Conservation (phyloP, 495 filamentous ascomycete species). For the Penicillium samsonianum region DNA sequence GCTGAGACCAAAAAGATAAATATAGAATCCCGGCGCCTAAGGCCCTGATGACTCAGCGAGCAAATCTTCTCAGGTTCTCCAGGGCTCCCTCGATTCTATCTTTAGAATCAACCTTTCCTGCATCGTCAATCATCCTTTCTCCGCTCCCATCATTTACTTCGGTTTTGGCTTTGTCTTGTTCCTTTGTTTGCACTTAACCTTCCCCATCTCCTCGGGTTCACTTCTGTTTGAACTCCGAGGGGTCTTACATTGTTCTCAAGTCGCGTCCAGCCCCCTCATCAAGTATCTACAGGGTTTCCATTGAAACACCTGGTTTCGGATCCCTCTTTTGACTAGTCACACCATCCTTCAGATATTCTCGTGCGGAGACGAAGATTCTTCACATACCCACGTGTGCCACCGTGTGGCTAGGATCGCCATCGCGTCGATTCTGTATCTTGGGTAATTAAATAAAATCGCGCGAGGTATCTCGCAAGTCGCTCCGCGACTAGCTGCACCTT, state of each 20-base stretch:
- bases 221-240: conserved; percentile 8
- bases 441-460: conserved; percentile 7
- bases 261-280: conserved; percentile 8
- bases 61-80: conserved; percentile 4
- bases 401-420: conserved; percentile 5
- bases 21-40: conserved; percentile 19
- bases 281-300: conserved; percentile 5
- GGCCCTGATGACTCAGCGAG: conserved; percentile 6
- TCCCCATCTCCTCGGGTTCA: conserved; percentile 14
- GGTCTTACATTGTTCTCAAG: conserved; percentile 6
- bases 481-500: background rate
- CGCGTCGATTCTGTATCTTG: conserved; percentile 9
- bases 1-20: background rate
- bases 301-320: conserved; percentile 3
- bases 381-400: background rate
- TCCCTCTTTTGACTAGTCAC: conserved; percentile 8
- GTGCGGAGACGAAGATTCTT: background rate
- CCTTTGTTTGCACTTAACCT: background rate
- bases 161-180: conserved; percentile 16
- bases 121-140: conserved; percentile 30
- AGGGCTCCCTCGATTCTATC: conserved; percentile 29
- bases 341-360: background rate
- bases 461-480: conserved; percentile 2
- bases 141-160: conserved; percentile 17
- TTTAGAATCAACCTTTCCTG: conserved; percentile 40